A percentile compares a stretch with the other conserved stretches of the same genome.
Evolutionary conservation across 345 rosid species (phyloP).

Genomic region (Eucalyptus erythrocorys): DNA sequence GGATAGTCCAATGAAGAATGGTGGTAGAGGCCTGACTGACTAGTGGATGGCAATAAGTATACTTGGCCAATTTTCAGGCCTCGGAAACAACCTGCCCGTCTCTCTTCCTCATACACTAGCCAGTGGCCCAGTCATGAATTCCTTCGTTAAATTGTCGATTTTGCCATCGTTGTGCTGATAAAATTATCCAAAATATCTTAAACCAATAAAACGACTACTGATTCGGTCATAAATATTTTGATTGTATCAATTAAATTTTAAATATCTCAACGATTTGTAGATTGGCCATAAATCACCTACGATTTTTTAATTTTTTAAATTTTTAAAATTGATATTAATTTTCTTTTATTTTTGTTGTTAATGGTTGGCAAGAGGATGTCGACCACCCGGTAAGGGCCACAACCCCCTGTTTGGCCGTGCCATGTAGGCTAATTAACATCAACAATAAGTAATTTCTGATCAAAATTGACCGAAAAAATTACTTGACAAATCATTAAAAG

Average conservation of each 20-base stretch:
- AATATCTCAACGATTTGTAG: fast-evolving
- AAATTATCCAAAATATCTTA: too few species aligned
- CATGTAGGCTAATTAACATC: too few species aligned
- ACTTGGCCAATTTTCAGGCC: neutral
- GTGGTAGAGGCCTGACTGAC: neutral
- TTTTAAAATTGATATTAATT: too few species aligned
- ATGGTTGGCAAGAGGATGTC: fast-evolving
- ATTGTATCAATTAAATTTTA: too few species aligned
- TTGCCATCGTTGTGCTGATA: fast-evolving
- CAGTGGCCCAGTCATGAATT: neutral
- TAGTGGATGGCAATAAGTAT: neutral
- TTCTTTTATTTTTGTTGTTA: neutral
- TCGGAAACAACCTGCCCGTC: neutral
- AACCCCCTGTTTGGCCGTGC: neutral
- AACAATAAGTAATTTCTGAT: fast-evolving
- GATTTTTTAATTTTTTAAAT: too few species aligned
- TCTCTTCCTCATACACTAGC: neutral
- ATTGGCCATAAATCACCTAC: neutral
- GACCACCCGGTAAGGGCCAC: neutral
- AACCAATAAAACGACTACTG: fast-evolving
- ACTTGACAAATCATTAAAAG: too few species aligned
- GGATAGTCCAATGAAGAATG: neutral
- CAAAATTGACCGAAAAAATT: too few species aligned
- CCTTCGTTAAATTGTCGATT: neutral
- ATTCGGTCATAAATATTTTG: too few species aligned